Evolutionary conservation across 2,329 filamentous ascomycete genomes (phyloP), one percentile per base, ranked within the genome.

Genomic region (Ophiostoma fasciatum): DNA sequence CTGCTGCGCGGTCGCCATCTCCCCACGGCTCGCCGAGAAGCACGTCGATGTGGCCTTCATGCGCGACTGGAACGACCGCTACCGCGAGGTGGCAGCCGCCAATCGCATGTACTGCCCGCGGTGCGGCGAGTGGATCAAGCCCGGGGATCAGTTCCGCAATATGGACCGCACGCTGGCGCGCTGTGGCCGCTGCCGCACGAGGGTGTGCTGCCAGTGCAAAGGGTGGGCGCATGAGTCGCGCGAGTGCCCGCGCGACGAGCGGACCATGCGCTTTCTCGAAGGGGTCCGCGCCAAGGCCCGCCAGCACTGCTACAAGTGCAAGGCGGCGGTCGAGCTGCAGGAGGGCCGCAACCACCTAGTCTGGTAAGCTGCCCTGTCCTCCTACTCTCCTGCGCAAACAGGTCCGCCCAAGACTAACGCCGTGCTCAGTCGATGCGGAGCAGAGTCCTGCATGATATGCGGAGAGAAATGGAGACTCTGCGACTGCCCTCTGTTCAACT

Each of bases 341-440:
- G 81, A 88, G 54, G 83, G 83, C 30, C 85, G 80, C 56, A 87
- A 88, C 57, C 84, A 88, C 52, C 88, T 92, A 73, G 84, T 74
- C 20, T 93, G 84, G 78, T 82, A 62, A 57, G 72, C 58, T 33
- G 6, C 4, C 19, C 18, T 49, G 39, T 47, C 29, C 4, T 21
- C n/a, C 11, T 29, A 5, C 8, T 28, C 7, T 31, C 9, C 13
- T 19, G 21, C 15, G 7, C 11, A 8, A 17, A 26, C 26, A 26
- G 18, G 37, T 35, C n/a, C 15, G 39, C 6, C 20, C 23, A 13
- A 23, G 21, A 12, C 21, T 18, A 39, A 30, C 45, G 44, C n/a
- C n/a, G n/a, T n/a, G n/a, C n/a, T n/a, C 42, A 61, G 78, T 53
- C 80, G 75, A 37, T 93, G 85, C 50, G 78, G 72, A 36, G 82